Evolutionary conservation across 2,329 filamentous ascomycete genomes (phyloP).

Genomic region (Apiospora hydei): DNA sequence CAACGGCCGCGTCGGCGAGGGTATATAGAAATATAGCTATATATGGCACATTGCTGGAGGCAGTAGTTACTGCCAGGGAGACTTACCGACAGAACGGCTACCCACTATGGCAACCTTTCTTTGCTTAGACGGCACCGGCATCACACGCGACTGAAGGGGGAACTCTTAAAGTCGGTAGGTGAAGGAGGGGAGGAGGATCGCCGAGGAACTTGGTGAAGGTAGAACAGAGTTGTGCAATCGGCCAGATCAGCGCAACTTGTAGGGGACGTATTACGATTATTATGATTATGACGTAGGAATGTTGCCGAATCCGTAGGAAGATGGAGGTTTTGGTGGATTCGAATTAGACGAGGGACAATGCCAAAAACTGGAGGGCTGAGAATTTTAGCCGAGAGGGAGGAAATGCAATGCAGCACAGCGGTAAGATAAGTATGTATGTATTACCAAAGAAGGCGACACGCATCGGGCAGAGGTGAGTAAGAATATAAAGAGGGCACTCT

Average conservation of each 20-base stretch:
- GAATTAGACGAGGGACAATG: background rate
- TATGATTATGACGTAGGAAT: constrained; percentile 28
- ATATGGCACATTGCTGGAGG: background rate
- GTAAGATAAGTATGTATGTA: background rate
- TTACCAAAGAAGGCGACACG: constrained; percentile 9
- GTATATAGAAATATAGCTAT: background rate
- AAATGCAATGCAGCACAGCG: background rate
- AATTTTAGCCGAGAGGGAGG: constrained; percentile 15
- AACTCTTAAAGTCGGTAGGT: background rate
- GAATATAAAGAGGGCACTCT: background rate
- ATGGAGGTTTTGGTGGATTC: constrained; percentile 12
- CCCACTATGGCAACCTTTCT: constrained; percentile 96
- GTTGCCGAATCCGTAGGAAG: constrained; percentile 22
- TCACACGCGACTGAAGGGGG: constrained; percentile 40
- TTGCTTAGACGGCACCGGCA: constrained; percentile 81
- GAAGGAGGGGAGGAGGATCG: background rate
- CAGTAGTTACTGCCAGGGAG: background rate
- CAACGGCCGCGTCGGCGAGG: background rate
- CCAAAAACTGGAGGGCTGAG: constrained; percentile 19
- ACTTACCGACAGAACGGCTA: constrained; percentile 80
- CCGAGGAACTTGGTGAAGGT: constrained; percentile 22
- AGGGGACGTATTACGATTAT: constrained; percentile 23
- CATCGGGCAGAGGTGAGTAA: background rate
- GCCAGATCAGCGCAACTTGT: constrained; percentile 23
- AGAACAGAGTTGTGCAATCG: constrained; percentile 27